Evolutionary conservation across 1,139 yeast species (phyloP), one percentile per base, ranked within the genome.

Genomic region (Candida sp.): DNA sequence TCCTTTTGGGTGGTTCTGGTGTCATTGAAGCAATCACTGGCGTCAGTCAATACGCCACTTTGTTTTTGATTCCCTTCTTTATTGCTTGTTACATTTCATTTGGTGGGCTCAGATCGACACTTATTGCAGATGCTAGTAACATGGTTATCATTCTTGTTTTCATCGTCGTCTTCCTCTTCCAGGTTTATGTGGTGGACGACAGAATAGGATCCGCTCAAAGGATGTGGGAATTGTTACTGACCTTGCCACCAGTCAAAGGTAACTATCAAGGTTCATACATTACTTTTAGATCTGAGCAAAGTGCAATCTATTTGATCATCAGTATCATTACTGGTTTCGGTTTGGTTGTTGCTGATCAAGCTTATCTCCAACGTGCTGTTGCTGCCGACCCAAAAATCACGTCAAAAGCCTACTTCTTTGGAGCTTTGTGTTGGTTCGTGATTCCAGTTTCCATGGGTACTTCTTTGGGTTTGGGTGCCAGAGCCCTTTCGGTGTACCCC

Each of bases 341-440:
- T 77, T 56, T 81, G 66, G 70, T 84, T 78, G 81, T 88, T 83
- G 86, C 88, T 86, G 69, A 89, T 87, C 71, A 89, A 75, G 74
- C 76, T 4, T 72, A 70, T 50, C 68, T 71, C 63, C 77, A 51
- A n/a, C 37, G 57, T 34, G 57, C 57, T 7, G 56, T 54, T 54
- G 81, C 81, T 3, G 68, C 78, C 11, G 68, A 69, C 38, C 66
- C 69, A n/a, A 68, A 66, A 46, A 68, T 61, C 32, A 70, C 75
- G 7, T 66, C 74, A 30, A 58, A 63, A 11, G 78, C 80, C n/a
- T 78, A 78, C 57, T 69, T 74, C 48, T 63, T 72, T 37, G 82
- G 80, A 11, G 75, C 79, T 2, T 54, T 77, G 38, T 74, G 75
- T 50, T 77, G 82, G 82, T 75, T 54, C 38, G 53, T 53, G 8